Conservation (phyloP, 164 flowering plant genomes). For the Liriodendron chinense region DNA sequence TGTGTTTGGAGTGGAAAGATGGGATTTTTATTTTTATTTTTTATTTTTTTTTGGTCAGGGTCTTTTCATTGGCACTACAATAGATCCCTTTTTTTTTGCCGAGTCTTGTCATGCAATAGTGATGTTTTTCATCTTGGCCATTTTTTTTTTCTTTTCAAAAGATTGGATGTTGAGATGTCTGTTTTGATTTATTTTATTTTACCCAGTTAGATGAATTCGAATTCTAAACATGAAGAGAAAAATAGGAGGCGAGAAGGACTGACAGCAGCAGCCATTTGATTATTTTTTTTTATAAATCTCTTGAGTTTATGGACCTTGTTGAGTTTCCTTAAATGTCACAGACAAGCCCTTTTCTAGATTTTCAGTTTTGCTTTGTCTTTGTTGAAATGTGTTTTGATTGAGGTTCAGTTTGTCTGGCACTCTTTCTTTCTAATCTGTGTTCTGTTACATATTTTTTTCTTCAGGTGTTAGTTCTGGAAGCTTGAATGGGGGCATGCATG, state of each 20-base stretch:
- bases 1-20: constrained; percentile 5
- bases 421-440: background rate
- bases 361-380: background rate
- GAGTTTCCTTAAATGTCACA: constrained; percentile 20
- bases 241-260: constrained; percentile 1
- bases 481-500: constrained; percentile 38
- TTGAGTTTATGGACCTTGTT: constrained; percentile 7
- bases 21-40: background rate
- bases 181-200: background rate
- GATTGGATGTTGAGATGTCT: background rate
- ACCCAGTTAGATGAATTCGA: background rate
- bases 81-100: constrained; percentile 13
- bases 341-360: constrained; percentile 12
- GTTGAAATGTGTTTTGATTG: background rate
- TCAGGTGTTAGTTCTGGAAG: constrained; percentile 52
- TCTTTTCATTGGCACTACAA: constrained; percentile 32
- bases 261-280: constrained; percentile 11
- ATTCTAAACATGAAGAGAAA: background rate
- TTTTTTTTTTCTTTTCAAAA: too few species aligned
- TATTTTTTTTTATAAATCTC: constrained; percentile 6
- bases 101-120: constrained; percentile 41
- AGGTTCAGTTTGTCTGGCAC: background rate
- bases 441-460: background rate
- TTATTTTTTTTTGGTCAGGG: constrained; percentile 8
- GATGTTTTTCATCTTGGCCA: background rate